Percentiles rank a stretch among this genome's conserved stretches.
Evolutionary conservation across 31 red algal species (phyloP).

Genomic region (Porphyra umbilicalis): DNA sequence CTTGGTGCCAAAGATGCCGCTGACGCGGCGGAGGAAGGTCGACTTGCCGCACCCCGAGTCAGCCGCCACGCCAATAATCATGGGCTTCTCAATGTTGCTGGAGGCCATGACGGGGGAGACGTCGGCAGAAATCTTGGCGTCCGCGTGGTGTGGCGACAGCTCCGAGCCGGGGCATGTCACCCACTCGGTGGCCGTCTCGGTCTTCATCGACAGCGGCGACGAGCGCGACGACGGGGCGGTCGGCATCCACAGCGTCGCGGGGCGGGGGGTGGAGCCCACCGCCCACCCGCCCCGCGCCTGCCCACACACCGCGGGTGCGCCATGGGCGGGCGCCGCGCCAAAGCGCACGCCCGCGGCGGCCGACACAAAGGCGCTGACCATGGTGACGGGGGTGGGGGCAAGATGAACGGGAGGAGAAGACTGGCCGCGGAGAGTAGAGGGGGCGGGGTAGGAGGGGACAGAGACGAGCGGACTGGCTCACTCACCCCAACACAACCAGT

Average conservation of each 20-base stretch:
- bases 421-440: too few relatives aligned
- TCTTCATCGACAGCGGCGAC: slow-evolving; percentile 2
- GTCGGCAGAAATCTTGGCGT: slow-evolving; percentile 61
- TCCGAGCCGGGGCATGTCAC: slow-evolving; percentile 46
- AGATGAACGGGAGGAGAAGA: not conserved
- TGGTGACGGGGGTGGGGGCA: not conserved
- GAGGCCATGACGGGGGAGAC: slow-evolving; percentile 38
- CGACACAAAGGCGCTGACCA: not conserved
- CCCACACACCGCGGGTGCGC: not conserved
- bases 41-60: slow-evolving; percentile 96
- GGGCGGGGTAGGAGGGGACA: too few relatives aligned
- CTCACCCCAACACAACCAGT: too few relatives aligned
- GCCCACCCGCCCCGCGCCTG: not conserved
- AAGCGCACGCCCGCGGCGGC: not conserved
- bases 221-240: not conserved
- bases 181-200: slow-evolving; percentile 33
- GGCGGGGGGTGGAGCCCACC: not conserved
- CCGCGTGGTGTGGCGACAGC: slow-evolving; percentile 47
- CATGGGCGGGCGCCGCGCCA: not conserved
- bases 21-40: slow-evolving; percentile 87
- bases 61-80: slow-evolving; percentile 95
- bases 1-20: slow-evolving; percentile 85
- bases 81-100: slow-evolving; percentile 77
- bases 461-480: too few relatives aligned
- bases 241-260: not conserved